Conservation (phyloP, 352 stramenopile genomes). For the Saprolegnia parasitica region DNA sequence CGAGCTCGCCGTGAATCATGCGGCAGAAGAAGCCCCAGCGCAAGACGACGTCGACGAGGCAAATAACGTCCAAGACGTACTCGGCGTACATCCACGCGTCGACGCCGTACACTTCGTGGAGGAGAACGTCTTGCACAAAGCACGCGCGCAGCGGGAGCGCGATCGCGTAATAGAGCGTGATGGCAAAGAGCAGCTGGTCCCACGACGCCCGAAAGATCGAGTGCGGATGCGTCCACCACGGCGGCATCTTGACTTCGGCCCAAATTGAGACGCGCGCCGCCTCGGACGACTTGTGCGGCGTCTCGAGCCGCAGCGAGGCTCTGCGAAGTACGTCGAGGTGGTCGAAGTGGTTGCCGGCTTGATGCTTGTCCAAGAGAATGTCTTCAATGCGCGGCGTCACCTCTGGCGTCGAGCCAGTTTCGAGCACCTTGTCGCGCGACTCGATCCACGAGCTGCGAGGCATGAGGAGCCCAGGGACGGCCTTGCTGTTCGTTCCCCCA, state of each 20-base stretch:
- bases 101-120: conserved; percentile 20
- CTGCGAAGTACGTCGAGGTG: conserved; percentile 20
- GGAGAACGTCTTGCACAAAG: conserved; percentile 2
- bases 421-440: neutral
- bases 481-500: no score
- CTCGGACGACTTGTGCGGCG: neutral
- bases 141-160: conserved; percentile 22
- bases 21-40: conserved; percentile 56
- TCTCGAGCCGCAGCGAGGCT: neutral
- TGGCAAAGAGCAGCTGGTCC: conserved; percentile 13
- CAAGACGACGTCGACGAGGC: conserved; percentile 53
- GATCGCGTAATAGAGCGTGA: conserved; percentile 15
- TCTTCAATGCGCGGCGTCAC: conserved; percentile 7
- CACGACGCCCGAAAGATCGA: conserved; percentile 16
- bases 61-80: conserved; percentile 46
- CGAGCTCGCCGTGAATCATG: conserved; percentile 38
- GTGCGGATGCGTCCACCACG: conserved; percentile 16
- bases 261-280: conserved; percentile 14
- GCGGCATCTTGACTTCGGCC: conserved; percentile 20
- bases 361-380: neutral
- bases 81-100: conserved; percentile 46
- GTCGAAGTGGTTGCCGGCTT: conserved; percentile 7
- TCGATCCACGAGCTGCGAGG: neutral
- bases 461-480: neutral
- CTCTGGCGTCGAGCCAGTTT: neutral